Base-by-base conservation (phyloP, 164 flowering plant species). In the Sedum album region DNA sequence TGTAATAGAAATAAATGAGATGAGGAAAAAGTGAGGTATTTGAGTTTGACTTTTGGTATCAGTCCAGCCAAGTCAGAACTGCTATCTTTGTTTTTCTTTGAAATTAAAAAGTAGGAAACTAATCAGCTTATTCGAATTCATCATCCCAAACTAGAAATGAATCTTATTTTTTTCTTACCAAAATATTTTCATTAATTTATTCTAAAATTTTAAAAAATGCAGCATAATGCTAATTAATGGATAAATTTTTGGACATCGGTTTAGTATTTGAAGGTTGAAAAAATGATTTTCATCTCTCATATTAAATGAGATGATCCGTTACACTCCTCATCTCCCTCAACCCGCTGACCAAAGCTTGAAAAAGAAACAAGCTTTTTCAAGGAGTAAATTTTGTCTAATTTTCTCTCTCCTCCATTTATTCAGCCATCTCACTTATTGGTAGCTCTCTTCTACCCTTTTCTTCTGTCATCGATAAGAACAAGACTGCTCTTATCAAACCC, bases 361-460 rank as follows among this genome's bases (percentile, higher is more conserved):
- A 5, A 21, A 55, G n/a, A n/a, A 55, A 55, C 4, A 55, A 28
- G 31, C 31, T 25, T 55, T 55, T 10, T 55, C 31, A 2, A 0
- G 61, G 61, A 55, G 61, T 55, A 9, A 55, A 55, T 55, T 55
- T 26, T 55, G 61, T 55, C 31, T 55, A 55, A 26, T 55, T 51
- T 51, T 23, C 60, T 53, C 28, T 53, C 60, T 21, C 61, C 61
- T 55, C 61, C 61, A 55, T 55, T 55, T 55, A 55, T 55, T 55
- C 61, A 55, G 61, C 61, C 61, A 10, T 55, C 31, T 55, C 60
- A 53, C 60, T 53, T 53, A 53, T 53, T 53, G 60, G 41, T 38
- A 38, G 41, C 41, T 38, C 60, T 23, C 8, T 1, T 23, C 30
- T 23, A 26, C 23, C 23, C 60, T 13, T 53, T 53, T 55, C 61